A percentile compares a stretch with the other conserved stretches of the same genome.
Evolutionary conservation across 768 basidiomycete species (phyloP).

Genomic region (Boletus bicolor): DNA sequence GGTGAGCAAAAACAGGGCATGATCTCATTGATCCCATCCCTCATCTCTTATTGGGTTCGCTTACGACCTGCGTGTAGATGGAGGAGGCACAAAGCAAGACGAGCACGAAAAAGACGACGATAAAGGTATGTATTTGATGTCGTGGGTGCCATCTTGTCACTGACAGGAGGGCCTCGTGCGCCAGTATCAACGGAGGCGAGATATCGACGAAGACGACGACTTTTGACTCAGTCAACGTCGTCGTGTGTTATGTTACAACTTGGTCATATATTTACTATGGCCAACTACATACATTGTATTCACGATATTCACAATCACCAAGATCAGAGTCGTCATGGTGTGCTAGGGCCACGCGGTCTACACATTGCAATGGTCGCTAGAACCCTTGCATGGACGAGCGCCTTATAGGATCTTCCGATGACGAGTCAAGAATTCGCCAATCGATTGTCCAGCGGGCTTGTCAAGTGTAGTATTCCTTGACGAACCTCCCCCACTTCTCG

Average conservation of each 20-base stretch:
- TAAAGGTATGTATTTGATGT: constrained; percentile 42
- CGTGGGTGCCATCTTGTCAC: background rate
- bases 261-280: background rate
- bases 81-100: constrained; percentile 51
- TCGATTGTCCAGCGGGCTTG: background rate
- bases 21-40: background rate
- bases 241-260: background rate
- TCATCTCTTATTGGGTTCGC: background rate
- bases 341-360: background rate
- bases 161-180: constrained; percentile 1
- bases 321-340: background rate
- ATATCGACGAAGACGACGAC: constrained; percentile 64
- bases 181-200: constrained; percentile 65
- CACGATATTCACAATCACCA: background rate
- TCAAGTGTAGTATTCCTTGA: constrained; percentile 35
- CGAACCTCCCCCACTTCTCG: constrained; percentile 72
- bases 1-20: constrained; percentile 37
- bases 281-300: background rate
- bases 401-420: too few relatives aligned
- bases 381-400: background rate
- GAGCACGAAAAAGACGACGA: constrained; percentile 53
- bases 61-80: constrained; percentile 38
- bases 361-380: background rate
- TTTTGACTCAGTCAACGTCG: constrained; percentile 23
- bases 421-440: background rate